These are phyloP conservation scores for Pisolithus orientalis DNA, from an alignment of 768 basidiomycete genomes.

Conservation along the genomic window DNA sequence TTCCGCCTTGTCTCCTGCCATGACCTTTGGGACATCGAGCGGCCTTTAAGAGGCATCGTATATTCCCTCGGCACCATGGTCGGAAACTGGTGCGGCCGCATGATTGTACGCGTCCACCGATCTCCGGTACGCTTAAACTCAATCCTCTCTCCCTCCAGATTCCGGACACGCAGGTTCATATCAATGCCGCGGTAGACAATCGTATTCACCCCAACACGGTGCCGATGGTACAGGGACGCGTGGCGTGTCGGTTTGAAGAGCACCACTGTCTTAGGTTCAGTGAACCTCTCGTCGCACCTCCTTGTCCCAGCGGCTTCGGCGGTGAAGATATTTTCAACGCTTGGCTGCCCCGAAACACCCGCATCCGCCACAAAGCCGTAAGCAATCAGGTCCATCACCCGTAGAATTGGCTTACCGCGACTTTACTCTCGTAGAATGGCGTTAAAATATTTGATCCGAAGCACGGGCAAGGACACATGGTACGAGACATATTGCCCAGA, in stretches of 20 bases:
- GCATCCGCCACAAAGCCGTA: slow-evolving; percentile 29
- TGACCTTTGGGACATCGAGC: slow-evolving; percentile 29
- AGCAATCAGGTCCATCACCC: slow-evolving; percentile 9
- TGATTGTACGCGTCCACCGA: slow-evolving; percentile 31
- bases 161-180: slow-evolving; percentile 19
- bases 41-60: slow-evolving; percentile 36
- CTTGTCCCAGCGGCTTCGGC: slow-evolving; percentile 23
- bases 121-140: background rate
- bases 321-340: slow-evolving; percentile 43
- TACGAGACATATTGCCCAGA: slow-evolving; percentile 43
- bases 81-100: slow-evolving; percentile 44
- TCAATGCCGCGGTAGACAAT: slow-evolving; percentile 17
- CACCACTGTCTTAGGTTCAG: slow-evolving; percentile 40
- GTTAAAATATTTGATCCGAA: slow-evolving; percentile 37
- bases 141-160: slow-evolving; percentile 11
- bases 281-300: slow-evolving; percentile 31
- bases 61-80: slow-evolving; percentile 38
- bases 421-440: slow-evolving; percentile 29
- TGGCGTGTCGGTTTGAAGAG: slow-evolving; percentile 39
- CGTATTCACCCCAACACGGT: slow-evolving; percentile 16
- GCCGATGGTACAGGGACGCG: slow-evolving; percentile 28
- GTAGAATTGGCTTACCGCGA: slow-evolving; percentile 5
- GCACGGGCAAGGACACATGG: slow-evolving; percentile 31
- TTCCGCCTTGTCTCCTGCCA: slow-evolving; percentile 39
- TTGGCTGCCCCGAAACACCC: slow-evolving; percentile 38